Evolutionary conservation across 495 filamentous ascomycete genomes (phyloP).

Genomic region (Hypomontagnella monticulosa): DNA sequence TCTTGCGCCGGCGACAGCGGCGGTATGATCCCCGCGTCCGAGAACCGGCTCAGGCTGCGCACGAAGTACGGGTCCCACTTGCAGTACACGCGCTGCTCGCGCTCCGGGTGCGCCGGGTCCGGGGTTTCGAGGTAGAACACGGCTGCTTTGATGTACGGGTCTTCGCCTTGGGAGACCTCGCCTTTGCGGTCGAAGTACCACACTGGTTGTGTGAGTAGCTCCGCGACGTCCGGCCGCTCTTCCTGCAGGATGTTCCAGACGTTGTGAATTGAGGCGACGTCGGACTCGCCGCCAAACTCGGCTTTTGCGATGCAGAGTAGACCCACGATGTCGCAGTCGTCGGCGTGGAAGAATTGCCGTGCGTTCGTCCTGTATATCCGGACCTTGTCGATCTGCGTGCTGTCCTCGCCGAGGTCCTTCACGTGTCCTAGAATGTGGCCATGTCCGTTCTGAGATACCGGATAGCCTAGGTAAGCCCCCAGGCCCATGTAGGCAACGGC

Average conservation of each 20-base stretch:
- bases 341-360: constrained; percentile 81
- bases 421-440: constrained; percentile 94
- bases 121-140: constrained; percentile 77
- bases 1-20: constrained; percentile 69
- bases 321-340: constrained; percentile 85
- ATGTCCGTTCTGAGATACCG: constrained; percentile 82
- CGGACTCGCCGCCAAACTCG: constrained; percentile 83
- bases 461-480: constrained; percentile 86
- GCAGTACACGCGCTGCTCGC: constrained; percentile 56
- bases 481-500: constrained; percentile 91
- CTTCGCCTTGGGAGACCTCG: constrained; percentile 76
- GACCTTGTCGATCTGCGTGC: constrained; percentile 80
- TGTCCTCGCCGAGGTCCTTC: constrained; percentile 87
- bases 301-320: constrained; percentile 84
- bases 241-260: constrained; percentile 82
- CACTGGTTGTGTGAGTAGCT: constrained; percentile 75
- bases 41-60: constrained; percentile 72
- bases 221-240: constrained; percentile 81
- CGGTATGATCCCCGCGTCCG: constrained; percentile 71
- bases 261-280: constrained; percentile 80
- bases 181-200: constrained; percentile 98
- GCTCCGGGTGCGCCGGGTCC: constrained; percentile 42
- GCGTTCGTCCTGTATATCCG: constrained; percentile 91
- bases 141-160: constrained; percentile 76
- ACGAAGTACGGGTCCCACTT: constrained; percentile 88